Evolutionary conservation across 164 flowering plant species (phyloP).

Genomic region (Aristolochia californica): DNA sequence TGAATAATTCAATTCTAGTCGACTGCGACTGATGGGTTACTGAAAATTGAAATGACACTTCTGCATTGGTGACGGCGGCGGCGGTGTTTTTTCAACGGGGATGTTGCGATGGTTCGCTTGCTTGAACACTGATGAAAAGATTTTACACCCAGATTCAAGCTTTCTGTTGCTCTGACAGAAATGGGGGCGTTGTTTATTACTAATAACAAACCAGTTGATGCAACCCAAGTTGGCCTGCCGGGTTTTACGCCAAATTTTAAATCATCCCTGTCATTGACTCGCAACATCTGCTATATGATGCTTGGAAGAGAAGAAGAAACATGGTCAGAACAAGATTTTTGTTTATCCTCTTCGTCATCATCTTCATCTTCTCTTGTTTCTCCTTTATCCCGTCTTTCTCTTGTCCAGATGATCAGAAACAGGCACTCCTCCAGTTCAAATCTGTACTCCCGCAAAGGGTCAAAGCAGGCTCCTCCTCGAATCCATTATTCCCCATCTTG

Average conservation of each 20-base stretch:
- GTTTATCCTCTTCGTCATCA: not conserved
- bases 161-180: too few species aligned
- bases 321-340: too few species aligned
- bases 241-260: too few species aligned
- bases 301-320: not conserved
- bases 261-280: constrained; percentile 4
- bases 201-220: too few species aligned
- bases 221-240: not conserved
- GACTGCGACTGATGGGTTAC: constrained; percentile 6
- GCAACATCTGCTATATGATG: too few species aligned
- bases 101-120: not conserved
- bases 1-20: too few species aligned
- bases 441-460: constrained; percentile 1
- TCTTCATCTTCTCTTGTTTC: constrained; percentile 7
- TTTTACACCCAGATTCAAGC: too few species aligned
- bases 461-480: not conserved
- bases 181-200: too few species aligned
- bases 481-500: not conserved
- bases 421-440: constrained; percentile 34
- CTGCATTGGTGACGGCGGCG: too few species aligned
- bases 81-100: too few species aligned
- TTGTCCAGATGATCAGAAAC: constrained; percentile 28
- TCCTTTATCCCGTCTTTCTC: constrained; percentile 6
- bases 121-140: too few species aligned
- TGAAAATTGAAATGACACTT: not conserved